Evolutionary conservation across 495 filamentous ascomycete genomes (phyloP), one percentile per base, ranked within the genome.

Genomic region (Halenospora varia): DNA sequence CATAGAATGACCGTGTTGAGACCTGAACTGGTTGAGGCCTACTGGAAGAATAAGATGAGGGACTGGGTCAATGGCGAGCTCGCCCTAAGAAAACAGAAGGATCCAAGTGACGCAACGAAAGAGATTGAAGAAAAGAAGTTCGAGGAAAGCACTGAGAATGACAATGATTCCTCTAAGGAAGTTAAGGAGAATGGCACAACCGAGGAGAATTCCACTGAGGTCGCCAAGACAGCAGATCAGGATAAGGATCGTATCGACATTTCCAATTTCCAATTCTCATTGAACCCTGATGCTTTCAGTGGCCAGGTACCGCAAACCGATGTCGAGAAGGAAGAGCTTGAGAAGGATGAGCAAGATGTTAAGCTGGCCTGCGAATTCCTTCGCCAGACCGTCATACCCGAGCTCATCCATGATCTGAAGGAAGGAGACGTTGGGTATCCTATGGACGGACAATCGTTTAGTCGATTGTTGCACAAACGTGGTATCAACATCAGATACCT

Each of bases 401-500:
- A 68, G 13, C 71, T 88, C 59, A 76, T 96, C 51, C 81, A 85
- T 63, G 92, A 97, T 61, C 83, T 97, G 46, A 87, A 88, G 67
- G 89, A 96, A 63, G 89, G 91, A 10, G 95, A 99, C 60, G 85
- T 96, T 48, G 90, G 92, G 59, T 97, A 96, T 77, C 95, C 95
- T 39, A 96, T 97, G 91, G 95, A 99, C 66, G 95, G 95, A 41
- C 83, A 88, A 63, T 96, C 92, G 22, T 78, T 99, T 55, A 90
- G 85, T 59, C 82, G 85, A 61, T 82, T 96, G 42, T 82, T 99
- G 75, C 95, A 99, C 75, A 96, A 96, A 74, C 90, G 95, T 29
- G 95, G 95, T 70, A 89, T 99, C 75, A 99, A 97, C 76, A 81
- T 96, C 60, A 86, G 95, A 66, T 99, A 99, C 72, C 82, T 99